Base-by-base conservation (phyloP, 176 grass and related monocot species). In the Metroxylon sagu region DNA sequence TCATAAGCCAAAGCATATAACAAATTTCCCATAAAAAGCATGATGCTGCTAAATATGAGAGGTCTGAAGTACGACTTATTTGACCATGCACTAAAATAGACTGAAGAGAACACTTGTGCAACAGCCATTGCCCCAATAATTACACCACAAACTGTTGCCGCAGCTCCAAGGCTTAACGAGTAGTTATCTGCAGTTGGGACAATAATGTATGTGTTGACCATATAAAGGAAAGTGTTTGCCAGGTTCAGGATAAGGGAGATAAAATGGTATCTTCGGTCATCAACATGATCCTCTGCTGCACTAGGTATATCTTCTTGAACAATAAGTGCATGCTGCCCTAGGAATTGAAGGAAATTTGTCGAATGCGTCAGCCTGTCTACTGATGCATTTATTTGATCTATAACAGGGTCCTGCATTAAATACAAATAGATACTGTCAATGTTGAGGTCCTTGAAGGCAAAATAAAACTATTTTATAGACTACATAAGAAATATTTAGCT, bases 31-130 rank as follows among this genome's bases (percentile, higher is more conserved):
- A 75, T 21, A 63, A 88, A 77, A 29, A 97, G 65, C 77, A 96
- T 80, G 50, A 90, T 80, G 60, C 92, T 91, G 81, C 92, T 97
- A 65, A 96, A 96, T 21, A 96, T 75, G 0, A 96, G 87, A 5
- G 92, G 92, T 58, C 77, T 85, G 77, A 91, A 96, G 59, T 96
- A 97, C 1, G 86, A 90, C 31, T 59, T 91, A 43, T 97, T 97
- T 16, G 86, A 88, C 92, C 92, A 97, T 72, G 87, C 77, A 78
- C 92, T 97, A 28, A 97, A 91, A 56, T 97, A 97, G 62, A 97
- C 86, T n/a, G 92, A 97, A n/a, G 92, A 97, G 73, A 97, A 97
- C 51, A 91, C 67, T 66, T 97, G 92, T 27, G 92, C 92, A 59
- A 97, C 81, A 27, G 92, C 92, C 92, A 97, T 97, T 0, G 92